These are phyloP conservation scores for Erigeron canadensis DNA, from an alignment of 129 eudicot genomes.

Conservation along the genomic window DNA sequence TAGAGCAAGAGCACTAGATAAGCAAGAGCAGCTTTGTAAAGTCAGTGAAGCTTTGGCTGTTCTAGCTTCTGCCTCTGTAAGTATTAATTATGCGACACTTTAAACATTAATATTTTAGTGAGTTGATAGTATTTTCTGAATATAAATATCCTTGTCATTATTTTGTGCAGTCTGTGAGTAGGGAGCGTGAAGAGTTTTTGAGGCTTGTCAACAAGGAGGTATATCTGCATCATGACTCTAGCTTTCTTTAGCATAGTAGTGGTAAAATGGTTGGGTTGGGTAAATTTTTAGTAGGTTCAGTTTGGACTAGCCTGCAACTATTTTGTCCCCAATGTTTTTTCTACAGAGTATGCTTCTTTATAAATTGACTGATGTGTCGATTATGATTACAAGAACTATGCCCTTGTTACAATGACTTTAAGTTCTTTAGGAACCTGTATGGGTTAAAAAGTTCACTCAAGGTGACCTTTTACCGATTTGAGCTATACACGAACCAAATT, in stretches of 20 bases:
- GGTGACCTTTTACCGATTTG: not conserved
- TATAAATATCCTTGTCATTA: slow-evolving; percentile 16
- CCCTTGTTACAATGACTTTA: no score
- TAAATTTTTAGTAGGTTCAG: not conserved
- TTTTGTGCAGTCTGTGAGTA: slow-evolving; percentile 82
- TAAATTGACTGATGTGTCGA: no score
- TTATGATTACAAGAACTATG: no score
- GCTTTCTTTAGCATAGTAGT: not conserved
- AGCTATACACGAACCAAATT: slow-evolving; percentile 1
- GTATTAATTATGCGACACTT: slow-evolving; percentile 26
- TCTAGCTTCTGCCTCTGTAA: slow-evolving; percentile 94
- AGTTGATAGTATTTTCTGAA: slow-evolving; percentile 2
- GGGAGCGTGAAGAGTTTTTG: slow-evolving; percentile 95
- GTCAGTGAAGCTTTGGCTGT: slow-evolving; percentile 96
- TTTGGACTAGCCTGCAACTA: no score
- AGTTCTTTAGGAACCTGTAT: no score
- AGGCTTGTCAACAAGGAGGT: slow-evolving; percentile 98
- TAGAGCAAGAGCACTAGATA: slow-evolving; percentile 61
- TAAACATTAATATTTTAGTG: slow-evolving; percentile 1
- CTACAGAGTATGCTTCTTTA: no score
- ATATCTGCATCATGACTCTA: not conserved
- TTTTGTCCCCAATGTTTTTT: no score
- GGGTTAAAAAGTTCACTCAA: not conserved
- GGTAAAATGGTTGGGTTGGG: not conserved
- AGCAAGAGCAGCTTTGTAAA: slow-evolving; percentile 90